These are phyloP conservation scores for Podila horticola DNA, from an alignment of 192 early-diverging fungal genomes.

Conservation along the genomic window DNA sequence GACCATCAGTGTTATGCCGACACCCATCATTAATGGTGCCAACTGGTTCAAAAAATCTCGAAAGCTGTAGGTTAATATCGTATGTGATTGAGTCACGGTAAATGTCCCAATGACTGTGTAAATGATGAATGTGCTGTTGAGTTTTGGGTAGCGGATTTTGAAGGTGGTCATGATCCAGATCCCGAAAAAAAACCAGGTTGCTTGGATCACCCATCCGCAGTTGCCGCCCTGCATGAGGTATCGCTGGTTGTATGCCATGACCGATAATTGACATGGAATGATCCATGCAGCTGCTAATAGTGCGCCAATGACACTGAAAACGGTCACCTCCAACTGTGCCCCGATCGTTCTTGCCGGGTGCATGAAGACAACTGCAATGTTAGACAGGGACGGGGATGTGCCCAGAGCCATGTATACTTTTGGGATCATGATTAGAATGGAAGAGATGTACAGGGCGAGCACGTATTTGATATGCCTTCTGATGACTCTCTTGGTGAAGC, in stretches of 20 bases:
- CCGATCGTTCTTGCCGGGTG: slow-evolving; percentile 56
- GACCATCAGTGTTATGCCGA: slow-evolving; percentile 35
- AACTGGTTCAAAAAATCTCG: slow-evolving; percentile 8
- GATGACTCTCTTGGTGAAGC: slow-evolving; percentile 36
- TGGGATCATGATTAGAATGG: slow-evolving; percentile 34
- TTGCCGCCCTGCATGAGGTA: slow-evolving; percentile 6
- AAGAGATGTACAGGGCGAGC: slow-evolving; percentile 31
- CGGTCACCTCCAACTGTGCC: slow-evolving; percentile 55
- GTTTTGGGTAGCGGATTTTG: slow-evolving; percentile 47
- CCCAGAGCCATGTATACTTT: slow-evolving; percentile 22
- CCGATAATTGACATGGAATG: slow-evolving; percentile 27
- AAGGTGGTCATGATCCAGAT: slow-evolving; percentile 44
- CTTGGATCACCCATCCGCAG: slow-evolving; percentile 21
- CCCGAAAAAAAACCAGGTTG: slow-evolving; percentile 46
- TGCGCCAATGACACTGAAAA: slow-evolving; percentile 46
- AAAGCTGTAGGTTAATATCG: neutral
- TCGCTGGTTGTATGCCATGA: slow-evolving; percentile 23
- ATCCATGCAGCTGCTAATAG: slow-evolving; percentile 39
- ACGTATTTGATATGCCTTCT: slow-evolving; percentile 47
- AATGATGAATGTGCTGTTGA: slow-evolving; percentile 49
- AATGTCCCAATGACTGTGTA: slow-evolving; percentile 55
- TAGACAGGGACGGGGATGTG: slow-evolving; percentile 20
- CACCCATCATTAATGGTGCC: slow-evolving; percentile 46
- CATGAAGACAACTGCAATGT: slow-evolving; percentile 42
- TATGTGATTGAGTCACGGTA: slow-evolving; percentile 13